phyloP scores from a whole-genome alignment of 2,329 filamentous ascomycete species.

The Immersiporthe knoxdaviesiana region DNA sequence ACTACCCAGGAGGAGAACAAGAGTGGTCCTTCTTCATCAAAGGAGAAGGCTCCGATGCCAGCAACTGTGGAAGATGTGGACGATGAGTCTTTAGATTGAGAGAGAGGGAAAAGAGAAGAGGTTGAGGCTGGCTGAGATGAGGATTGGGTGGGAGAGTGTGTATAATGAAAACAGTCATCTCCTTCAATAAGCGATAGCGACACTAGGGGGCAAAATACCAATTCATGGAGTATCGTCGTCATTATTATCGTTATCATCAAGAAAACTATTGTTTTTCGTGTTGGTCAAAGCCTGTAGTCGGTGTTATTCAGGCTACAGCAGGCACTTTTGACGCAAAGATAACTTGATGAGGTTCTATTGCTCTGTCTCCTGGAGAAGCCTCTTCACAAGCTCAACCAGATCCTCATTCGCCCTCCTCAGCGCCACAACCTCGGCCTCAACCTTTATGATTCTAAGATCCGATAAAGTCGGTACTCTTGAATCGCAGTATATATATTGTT shows the following conservation, averaged over 20 bases:
- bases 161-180: neutral
- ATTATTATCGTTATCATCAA: too few species aligned
- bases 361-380: neutral
- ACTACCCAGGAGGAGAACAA: neutral
- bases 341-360: too few species aligned
- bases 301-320: too few species aligned
- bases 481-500: neutral
- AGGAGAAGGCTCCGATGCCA: constrained; percentile 33
- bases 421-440: neutral
- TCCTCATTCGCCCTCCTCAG: neutral
- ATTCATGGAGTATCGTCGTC: neutral
- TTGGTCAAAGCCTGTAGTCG: too few species aligned
- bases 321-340: too few species aligned
- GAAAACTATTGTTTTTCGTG: too few species aligned
- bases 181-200: neutral
- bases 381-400: neutral
- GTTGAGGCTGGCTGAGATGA: too few species aligned
- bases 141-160: neutral
- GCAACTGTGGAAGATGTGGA: constrained; percentile 26
- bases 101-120: too few species aligned
- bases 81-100: constrained; percentile 20
- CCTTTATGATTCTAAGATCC: neutral
- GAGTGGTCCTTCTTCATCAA: constrained; percentile 31
- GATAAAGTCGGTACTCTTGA: neutral
- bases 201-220: neutral